phyloP scores from a whole-genome alignment of 2,329 filamentous ascomycete genomes.

The Dactylonectria estremocensis region DNA sequence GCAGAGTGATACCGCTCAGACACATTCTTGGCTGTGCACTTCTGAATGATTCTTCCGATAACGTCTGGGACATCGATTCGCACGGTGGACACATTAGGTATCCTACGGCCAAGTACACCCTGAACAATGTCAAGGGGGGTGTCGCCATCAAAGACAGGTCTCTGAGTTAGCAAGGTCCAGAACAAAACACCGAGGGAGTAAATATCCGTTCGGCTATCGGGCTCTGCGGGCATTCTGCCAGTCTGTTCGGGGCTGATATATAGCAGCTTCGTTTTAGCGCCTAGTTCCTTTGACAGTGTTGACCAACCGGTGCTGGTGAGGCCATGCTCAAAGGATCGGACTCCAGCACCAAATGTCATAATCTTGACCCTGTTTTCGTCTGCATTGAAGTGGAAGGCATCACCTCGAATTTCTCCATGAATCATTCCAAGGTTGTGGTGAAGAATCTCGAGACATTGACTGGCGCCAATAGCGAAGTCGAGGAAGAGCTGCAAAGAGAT shows the following conservation, averaged over 20 bases:
- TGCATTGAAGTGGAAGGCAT: constrained; percentile 89
- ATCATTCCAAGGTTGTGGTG: constrained; percentile 90
- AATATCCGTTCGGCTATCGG: constrained; percentile 92
- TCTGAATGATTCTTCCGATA: constrained; percentile 86
- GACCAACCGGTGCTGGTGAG: constrained; percentile 90
- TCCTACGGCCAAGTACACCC: constrained; percentile 84
- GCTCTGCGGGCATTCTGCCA: constrained; percentile 91
- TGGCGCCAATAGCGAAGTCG: constrained; percentile 91
- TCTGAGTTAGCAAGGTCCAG: constrained; percentile 87
- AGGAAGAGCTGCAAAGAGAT: constrained; percentile 85
- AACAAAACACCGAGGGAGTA: constrained; percentile 93
- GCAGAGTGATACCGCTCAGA: constrained; percentile 91
- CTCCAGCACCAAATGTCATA: constrained; percentile 87
- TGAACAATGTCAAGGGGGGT: constrained; percentile 93
- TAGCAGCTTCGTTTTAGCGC: constrained; percentile 89
- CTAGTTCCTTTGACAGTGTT: constrained; percentile 83
- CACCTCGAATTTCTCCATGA: constrained; percentile 91
- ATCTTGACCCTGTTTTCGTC: constrained; percentile 82
- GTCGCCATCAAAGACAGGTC: constrained; percentile 83
- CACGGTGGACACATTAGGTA: constrained; percentile 82
- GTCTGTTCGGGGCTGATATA: constrained; percentile 97
- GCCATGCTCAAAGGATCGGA: constrained; percentile 91
- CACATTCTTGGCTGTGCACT: constrained; percentile 92
- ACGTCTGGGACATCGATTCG: constrained; percentile 89
- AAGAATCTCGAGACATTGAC: constrained; percentile 89